Percentiles rank a stretch among this genome's conserved stretches.
Evolutionary conservation across 352 stramenopile species (phyloP).

Genomic region (Bremia lactucae): DNA sequence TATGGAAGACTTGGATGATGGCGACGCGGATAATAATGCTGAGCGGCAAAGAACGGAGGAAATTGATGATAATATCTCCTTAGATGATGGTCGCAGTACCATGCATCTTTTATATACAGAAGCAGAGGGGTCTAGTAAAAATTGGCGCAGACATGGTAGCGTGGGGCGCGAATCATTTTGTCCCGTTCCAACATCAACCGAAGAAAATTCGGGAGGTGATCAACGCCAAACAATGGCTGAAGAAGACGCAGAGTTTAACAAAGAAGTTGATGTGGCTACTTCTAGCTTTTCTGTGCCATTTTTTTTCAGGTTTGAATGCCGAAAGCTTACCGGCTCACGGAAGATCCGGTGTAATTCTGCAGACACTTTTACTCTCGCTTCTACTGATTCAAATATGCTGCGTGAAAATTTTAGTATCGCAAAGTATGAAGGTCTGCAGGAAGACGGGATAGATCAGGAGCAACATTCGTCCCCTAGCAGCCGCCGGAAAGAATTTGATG

Average conservation of each 20-base stretch:
- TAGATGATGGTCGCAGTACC: constrained; percentile 2
- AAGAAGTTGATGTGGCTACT: constrained; percentile 69
- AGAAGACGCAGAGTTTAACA: constrained; percentile 76
- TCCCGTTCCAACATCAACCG: constrained; percentile 15
- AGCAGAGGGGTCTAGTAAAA: not conserved
- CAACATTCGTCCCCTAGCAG: constrained; percentile 15
- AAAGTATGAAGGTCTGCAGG: constrained; percentile 37
- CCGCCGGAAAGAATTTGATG: constrained; percentile 25
- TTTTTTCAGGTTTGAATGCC: constrained; percentile 80
- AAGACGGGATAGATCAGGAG: constrained; percentile 14
- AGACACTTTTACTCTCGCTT: constrained; percentile 3
- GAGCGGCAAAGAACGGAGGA: constrained; percentile 9
- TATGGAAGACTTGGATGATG: constrained; percentile 49
- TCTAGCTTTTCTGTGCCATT: constrained; percentile 78
- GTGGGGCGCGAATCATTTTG: constrained; percentile 16
- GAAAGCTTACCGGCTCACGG: constrained; percentile 31
- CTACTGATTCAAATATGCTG: constrained; percentile 11
- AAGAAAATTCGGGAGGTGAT: constrained; percentile 17
- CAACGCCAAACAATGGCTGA: constrained; percentile 34
- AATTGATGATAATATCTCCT: not conserved
- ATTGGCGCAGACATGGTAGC: constrained; percentile 14
- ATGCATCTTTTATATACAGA: not conserved
- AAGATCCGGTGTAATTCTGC: constrained; percentile 16
- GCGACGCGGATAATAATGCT: constrained; percentile 11
- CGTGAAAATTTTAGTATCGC: constrained; percentile 38